Conservation (phyloP, 2,329 filamentous ascomycete species). For the Phialophora tarda region DNA sequence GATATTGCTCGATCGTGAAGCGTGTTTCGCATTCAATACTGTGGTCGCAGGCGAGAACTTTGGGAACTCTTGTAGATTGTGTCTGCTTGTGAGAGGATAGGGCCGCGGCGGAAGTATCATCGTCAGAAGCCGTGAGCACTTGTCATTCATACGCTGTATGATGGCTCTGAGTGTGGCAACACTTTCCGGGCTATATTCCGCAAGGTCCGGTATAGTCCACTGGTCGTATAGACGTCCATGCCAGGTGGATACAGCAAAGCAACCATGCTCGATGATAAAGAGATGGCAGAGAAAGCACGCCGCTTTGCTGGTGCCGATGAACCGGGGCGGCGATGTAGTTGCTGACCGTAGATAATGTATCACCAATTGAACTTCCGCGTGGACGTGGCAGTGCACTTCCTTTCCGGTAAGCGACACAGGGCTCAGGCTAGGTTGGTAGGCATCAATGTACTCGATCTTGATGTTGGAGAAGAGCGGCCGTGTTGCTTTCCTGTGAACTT, state of each 20-base stretch:
- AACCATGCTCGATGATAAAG: constrained; percentile 33
- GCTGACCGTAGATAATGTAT: constrained; percentile 32
- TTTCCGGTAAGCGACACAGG: constrained; percentile 20
- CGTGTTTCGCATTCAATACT: constrained; percentile 2
- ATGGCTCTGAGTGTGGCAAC: constrained; percentile 10
- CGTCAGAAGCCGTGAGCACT: constrained; percentile 3
- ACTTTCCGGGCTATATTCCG: constrained; percentile 21
- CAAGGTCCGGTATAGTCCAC: constrained; percentile 39
- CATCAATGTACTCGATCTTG: constrained; percentile 19
- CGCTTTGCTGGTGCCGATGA: constrained; percentile 39
- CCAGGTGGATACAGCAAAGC: constrained; percentile 29
- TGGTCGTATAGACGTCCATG: constrained; percentile 39
- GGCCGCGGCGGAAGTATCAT: not conserved
- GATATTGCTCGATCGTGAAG: not conserved
- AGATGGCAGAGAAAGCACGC: constrained; percentile 40
- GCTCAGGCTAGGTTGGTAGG: constrained; percentile 21
- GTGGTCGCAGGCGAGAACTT: constrained; percentile 15
- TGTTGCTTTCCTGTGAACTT: constrained; percentile 14
- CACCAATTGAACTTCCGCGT: constrained; percentile 40
- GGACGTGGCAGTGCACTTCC: constrained; percentile 31
- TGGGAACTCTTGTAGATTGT: constrained; percentile 18
- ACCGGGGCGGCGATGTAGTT: constrained; percentile 21
- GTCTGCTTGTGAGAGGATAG: constrained; percentile 21
- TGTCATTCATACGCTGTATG: constrained; percentile 19
- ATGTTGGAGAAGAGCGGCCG: constrained; percentile 22